Evolutionary conservation across 495 filamentous ascomycete species (phyloP).

Genomic region (Tuber melanosporum): DNA sequence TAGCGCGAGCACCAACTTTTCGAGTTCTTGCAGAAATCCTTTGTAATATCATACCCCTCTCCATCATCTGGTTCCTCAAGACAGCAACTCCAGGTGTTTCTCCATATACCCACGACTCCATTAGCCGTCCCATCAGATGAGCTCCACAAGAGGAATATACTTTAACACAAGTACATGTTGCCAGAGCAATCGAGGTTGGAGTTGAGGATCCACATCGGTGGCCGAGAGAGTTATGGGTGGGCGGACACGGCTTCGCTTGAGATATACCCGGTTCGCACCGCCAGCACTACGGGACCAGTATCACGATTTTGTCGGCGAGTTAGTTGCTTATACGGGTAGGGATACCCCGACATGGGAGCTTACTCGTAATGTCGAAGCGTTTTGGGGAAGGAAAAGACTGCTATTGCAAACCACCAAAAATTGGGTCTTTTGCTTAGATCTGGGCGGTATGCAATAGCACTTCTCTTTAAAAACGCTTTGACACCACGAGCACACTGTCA

Average conservation of each 20-base stretch:
- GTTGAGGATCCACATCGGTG: not conserved
- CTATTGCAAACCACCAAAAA: too few relatives aligned
- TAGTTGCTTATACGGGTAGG: not conserved
- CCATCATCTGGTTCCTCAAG: not conserved
- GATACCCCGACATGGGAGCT: not conserved
- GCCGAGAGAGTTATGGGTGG: not conserved
- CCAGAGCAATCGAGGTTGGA: not conserved
- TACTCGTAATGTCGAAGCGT: too few relatives aligned
- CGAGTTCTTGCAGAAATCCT: not conserved
- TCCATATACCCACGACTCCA: not conserved
- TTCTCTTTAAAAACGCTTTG: too few relatives aligned
- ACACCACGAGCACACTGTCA: too few relatives aligned
- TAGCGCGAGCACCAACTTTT: too few relatives aligned
- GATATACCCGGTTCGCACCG: not conserved
- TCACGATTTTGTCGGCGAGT: not conserved
- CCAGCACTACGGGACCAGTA: not conserved
- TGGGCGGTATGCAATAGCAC: too few relatives aligned
- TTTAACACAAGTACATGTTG: not conserved
- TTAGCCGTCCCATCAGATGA: not conserved
- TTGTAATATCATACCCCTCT: not conserved
- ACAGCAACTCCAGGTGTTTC: not conserved
- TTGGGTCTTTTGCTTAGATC: too few relatives aligned
- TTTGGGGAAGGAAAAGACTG: too few relatives aligned
- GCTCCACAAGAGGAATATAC: not conserved
- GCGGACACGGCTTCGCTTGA: not conserved